Conservation (phyloP, 768 basidiomycete genomes). For the Lentinula guzmanii region DNA sequence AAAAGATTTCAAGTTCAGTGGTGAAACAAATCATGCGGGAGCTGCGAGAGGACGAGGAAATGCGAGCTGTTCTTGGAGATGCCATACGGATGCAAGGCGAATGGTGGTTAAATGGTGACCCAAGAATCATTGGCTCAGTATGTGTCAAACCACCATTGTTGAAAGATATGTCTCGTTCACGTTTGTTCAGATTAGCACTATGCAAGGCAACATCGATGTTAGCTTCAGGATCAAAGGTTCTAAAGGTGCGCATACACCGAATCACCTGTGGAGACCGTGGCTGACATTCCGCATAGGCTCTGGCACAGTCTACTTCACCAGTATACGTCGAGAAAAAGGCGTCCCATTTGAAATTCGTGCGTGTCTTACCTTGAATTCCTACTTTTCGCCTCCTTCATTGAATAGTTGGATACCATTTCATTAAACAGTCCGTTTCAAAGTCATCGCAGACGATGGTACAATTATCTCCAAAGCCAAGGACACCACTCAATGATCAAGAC, state of each 20-base stretch:
- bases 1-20: constrained; percentile 48
- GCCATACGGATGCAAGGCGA: constrained; percentile 32
- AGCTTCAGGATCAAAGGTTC: constrained; percentile 50
- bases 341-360: constrained; percentile 42
- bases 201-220: constrained; percentile 48
- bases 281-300: constrained; percentile 23
- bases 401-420: not conserved
- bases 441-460: constrained; percentile 33
- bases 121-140: constrained; percentile 49
- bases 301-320: constrained; percentile 56
- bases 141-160: constrained; percentile 28
- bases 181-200: constrained; percentile 36
- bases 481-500: not conserved
- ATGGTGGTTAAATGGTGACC: constrained; percentile 49
- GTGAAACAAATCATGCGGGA: constrained; percentile 38
- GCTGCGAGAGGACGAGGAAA: constrained; percentile 27
- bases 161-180: not conserved
- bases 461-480: constrained; percentile 15
- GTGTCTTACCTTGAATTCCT: not conserved
- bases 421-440: constrained; percentile 31
- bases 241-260: constrained; percentile 23
- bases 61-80: constrained; percentile 40
- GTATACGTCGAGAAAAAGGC: constrained; percentile 46
- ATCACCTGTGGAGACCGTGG: not conserved
- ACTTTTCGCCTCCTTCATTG: not conserved